phyloP scores from a whole-genome alignment of 2,329 filamentous ascomycete species.

The Cryoendolithus antarcticus region DNA sequence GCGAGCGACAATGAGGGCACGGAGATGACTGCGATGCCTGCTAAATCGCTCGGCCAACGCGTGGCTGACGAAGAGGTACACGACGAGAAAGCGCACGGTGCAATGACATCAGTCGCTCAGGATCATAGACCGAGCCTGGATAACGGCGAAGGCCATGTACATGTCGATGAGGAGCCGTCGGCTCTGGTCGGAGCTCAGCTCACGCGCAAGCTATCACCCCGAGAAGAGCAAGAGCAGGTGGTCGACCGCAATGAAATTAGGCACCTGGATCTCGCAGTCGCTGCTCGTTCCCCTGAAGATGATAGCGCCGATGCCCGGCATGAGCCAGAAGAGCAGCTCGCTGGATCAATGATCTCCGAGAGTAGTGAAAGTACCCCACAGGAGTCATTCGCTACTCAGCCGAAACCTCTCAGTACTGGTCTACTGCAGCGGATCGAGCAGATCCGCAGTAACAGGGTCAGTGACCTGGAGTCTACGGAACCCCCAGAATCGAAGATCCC shows the following conservation, averaged over 20 bases:
- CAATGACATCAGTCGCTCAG: constrained; percentile 53
- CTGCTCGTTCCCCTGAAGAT: constrained; percentile 21
- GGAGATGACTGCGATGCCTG: constrained; percentile 28
- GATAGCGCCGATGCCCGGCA: background rate
- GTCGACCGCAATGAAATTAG: constrained; percentile 42
- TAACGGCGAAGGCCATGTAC: constrained; percentile 9
- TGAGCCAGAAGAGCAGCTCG: background rate
- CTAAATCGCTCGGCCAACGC: constrained; percentile 26
- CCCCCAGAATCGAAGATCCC: constrained; percentile 23
- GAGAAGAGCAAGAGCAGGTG: constrained; percentile 19
- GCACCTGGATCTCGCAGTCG: constrained; percentile 49
- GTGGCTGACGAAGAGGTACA: constrained; percentile 34
- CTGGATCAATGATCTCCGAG: background rate
- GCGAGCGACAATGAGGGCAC: constrained; percentile 48
- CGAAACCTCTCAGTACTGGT: constrained; percentile 24
- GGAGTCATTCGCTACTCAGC: constrained; percentile 20
- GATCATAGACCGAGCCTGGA: constrained; percentile 35
- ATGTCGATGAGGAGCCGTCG: constrained; percentile 6
- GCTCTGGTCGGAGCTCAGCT: constrained; percentile 9
- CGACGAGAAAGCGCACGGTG: constrained; percentile 51
- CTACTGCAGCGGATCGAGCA: constrained; percentile 26
- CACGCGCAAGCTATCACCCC: constrained; percentile 15
- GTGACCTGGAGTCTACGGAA: constrained; percentile 11
- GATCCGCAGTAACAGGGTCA: constrained; percentile 20
- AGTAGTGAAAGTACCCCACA: constrained; percentile 4